phyloP scores from a whole-genome alignment of 441 rosid species.

The Melastoma candidum region DNA sequence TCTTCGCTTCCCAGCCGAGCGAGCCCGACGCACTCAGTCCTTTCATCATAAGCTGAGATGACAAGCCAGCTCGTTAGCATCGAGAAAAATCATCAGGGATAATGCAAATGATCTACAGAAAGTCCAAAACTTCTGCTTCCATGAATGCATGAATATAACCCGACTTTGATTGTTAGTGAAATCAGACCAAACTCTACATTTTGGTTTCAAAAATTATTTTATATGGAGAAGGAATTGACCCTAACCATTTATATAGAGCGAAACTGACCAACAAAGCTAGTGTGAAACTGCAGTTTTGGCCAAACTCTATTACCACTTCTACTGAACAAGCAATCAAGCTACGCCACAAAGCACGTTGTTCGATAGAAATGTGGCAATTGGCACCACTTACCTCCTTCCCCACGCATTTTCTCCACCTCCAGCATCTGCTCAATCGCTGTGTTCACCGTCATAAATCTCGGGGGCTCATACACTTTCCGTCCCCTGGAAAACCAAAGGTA shows the following conservation, averaged over 20 bases:
- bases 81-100: neutral
- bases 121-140: neutral
- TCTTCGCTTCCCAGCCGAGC: constrained; percentile 82
- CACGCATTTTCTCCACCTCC: constrained; percentile 57
- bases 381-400: constrained; percentile 41
- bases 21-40: constrained; percentile 68
- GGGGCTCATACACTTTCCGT: constrained; percentile 74
- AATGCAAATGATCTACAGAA: neutral
- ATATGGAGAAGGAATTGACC: no score
- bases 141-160: neutral
- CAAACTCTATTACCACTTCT: no score
- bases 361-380: constrained; percentile 1
- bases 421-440: constrained; percentile 82
- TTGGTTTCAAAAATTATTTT: no score
- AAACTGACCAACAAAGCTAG: no score
- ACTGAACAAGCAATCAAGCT: neutral
- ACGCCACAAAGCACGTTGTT: neutral
- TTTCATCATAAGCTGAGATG: constrained; percentile 48
- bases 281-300: no score
- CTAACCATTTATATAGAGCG: no score
- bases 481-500: constrained; percentile 37
- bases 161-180: no score
- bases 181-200: no score
- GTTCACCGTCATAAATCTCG: constrained; percentile 75
- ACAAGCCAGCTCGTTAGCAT: neutral